These are phyloP conservation scores for Arxiozyma heterogenica DNA, from an alignment of 1,139 yeast genomes.

Conservation along the genomic window DNA sequence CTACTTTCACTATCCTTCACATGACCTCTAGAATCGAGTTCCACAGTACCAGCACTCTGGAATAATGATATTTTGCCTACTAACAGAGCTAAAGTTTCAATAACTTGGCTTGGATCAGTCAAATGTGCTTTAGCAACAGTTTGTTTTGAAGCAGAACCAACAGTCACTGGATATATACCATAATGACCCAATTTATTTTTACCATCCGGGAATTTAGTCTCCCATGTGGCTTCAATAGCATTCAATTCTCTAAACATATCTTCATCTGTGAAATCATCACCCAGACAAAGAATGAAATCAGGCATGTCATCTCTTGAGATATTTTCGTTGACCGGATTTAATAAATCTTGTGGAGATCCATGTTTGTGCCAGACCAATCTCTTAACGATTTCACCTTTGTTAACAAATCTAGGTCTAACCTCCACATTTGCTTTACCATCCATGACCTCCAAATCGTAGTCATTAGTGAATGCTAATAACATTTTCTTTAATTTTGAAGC, in stretches of 20 bases:
- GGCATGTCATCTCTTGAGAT: conserved; percentile 47
- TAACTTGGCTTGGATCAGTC: conserved; percentile 74
- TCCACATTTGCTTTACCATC: conserved; percentile 93
- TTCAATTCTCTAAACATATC: conserved; percentile 84
- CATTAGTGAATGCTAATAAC: conserved; percentile 51
- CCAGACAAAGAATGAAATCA: conserved; percentile 79
- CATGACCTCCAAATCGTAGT: conserved; percentile 92
- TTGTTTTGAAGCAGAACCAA: conserved; percentile 87
- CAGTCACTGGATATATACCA: conserved; percentile 82
- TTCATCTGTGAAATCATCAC: conserved; percentile 95
- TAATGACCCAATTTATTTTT: conserved; percentile 42
- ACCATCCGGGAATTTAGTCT: conserved; percentile 28
- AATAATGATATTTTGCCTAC: conserved; percentile 68
- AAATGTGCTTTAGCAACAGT: conserved; percentile 86
- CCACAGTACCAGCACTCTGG: conserved; percentile 69
- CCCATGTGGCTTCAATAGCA: conserved; percentile 45
- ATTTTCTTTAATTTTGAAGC: conserved; percentile 66
- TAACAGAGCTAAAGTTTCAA: conserved; percentile 73
- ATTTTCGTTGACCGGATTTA: conserved; percentile 30
- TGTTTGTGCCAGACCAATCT: conserved; percentile 58
- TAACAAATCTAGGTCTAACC: conserved; percentile 86
- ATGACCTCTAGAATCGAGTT: conserved; percentile 69
- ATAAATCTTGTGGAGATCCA: conserved; percentile 35
- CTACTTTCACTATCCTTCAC: conserved; percentile 34
- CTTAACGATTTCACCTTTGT: conserved; percentile 93